These are phyloP conservation scores for Elsinoe arachidis DNA, from an alignment of 2,329 filamentous ascomycete species.

Conservation along the genomic window DNA sequence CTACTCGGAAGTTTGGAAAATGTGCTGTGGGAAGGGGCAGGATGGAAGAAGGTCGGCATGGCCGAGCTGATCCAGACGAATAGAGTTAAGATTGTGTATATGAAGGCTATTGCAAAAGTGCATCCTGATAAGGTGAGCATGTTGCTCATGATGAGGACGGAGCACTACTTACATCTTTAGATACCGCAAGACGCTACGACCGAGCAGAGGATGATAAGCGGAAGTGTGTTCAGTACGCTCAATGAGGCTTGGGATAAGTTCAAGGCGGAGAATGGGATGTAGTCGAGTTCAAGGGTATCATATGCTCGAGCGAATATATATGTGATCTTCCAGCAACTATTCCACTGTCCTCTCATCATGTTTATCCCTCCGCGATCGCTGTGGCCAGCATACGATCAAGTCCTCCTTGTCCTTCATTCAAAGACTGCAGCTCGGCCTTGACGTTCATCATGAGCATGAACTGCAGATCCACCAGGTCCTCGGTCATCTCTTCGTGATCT, in stretches of 20 bases:
- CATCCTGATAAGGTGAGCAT: conserved; percentile 90
- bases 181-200: conserved; percentile 56
- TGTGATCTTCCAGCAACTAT: neutral
- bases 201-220: conserved; percentile 59
- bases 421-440: conserved; percentile 66
- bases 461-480: conserved; percentile 49
- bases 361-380: neutral
- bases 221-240: conserved; percentile 54
- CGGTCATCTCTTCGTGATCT: conserved; percentile 13
- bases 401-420: conserved; percentile 19
- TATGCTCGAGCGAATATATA: neutral
- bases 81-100: conserved; percentile 95
- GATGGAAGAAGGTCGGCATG: conserved; percentile 96
- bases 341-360: neutral
- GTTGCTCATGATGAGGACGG: neutral
- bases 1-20: conserved; percentile 77
- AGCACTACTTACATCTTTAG: conserved; percentile 29
- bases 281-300: neutral
- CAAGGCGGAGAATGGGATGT: conserved; percentile 47
- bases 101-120: conserved; percentile 98
- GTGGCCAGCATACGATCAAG: neutral
- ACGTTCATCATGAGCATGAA: conserved; percentile 63
- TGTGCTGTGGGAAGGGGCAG: conserved; percentile 83
- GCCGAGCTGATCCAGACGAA: conserved; percentile 85
- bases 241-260: conserved; percentile 65